phyloP scores from a whole-genome alignment of 2,329 filamentous ascomycete genomes.

The Alternaria gansuensis region DNA sequence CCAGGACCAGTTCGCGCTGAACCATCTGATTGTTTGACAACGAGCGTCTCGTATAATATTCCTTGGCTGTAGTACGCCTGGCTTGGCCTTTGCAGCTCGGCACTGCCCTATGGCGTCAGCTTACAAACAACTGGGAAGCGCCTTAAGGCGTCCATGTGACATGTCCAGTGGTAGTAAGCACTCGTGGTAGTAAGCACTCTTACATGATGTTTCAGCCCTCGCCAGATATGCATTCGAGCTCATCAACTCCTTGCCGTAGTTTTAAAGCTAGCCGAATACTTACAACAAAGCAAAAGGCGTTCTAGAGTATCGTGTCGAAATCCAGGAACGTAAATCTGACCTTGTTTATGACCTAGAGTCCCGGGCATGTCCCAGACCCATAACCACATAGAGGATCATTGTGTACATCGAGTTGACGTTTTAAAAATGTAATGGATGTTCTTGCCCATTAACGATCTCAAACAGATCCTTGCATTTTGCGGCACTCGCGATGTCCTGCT shows the following conservation, averaged over 20 bases:
- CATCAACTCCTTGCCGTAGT: background rate
- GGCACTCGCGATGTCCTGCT: background rate
- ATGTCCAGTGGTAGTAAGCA: background rate
- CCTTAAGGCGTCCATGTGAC: background rate
- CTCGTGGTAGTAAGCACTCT: background rate
- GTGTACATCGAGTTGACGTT: background rate
- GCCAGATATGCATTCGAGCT: background rate
- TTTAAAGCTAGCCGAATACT: background rate
- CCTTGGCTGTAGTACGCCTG: slow-evolving; percentile 5
- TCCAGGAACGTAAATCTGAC: background rate
- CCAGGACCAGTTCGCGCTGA: background rate
- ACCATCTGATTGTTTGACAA: background rate
- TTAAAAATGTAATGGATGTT: background rate
- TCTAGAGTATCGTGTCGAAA: background rate
- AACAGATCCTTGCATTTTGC: background rate
- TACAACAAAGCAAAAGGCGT: background rate
- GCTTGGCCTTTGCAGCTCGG: background rate
- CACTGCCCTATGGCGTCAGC: background rate
- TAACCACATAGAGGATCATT: background rate
- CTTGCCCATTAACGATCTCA: background rate
- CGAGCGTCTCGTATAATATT: background rate
- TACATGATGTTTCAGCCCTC: background rate
- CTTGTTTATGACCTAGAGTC: background rate
- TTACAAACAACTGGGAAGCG: background rate
- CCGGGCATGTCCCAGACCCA: background rate